Evolutionary conservation across 179 eudicot genomes (phyloP), one percentile per base, ranked within the genome.

Genomic region (Drosera spatulata): DNA sequence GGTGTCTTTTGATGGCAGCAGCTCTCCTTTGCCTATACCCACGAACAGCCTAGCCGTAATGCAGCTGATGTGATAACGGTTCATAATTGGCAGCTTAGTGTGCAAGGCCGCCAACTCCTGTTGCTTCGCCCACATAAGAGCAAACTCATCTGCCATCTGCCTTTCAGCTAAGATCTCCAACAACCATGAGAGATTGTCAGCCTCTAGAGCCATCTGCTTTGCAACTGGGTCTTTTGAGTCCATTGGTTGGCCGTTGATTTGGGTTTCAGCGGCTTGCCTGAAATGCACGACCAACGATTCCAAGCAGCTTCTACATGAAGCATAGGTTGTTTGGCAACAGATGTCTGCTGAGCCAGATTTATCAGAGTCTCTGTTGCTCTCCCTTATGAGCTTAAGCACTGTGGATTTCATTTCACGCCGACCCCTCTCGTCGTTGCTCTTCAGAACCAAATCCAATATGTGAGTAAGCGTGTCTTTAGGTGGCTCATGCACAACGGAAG

Each of bases 11-110:
- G 79, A 74, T 2, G 96, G 95, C 37, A 91, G 73, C 59, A 91
- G 57, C 75, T 91, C 98, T 22, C 98, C 96, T 72, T 69, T 73
- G 48, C 98, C 96, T 61, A 91, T 91, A 53, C 98, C 95, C 1
- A 91, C 95, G 67, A 88, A 91, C 38, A 91, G 39, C 75, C 96
- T 77, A 3, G 91, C 86, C 0, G 95, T 80, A 5, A 91, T 72
- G 68, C 79, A 77, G 72, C 96, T 91, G 9, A 85, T 73, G 44
- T 75, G 87, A 73, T 82, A 73, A 13, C 98, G 95, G 43, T 65
- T 68, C 69, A 80, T 75, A 3, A 69, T 68, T 0, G 95, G 85
- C 51, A 84, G 76, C 47, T 67, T 76, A 0, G 66, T 55, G 67
- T 91, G 98, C 40, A 88, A 76, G 3, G 63, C 61, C 0, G 91